Base-by-base conservation (phyloP, 495 filamentous ascomycete genomes). In the Podospora anserina region DNA sequence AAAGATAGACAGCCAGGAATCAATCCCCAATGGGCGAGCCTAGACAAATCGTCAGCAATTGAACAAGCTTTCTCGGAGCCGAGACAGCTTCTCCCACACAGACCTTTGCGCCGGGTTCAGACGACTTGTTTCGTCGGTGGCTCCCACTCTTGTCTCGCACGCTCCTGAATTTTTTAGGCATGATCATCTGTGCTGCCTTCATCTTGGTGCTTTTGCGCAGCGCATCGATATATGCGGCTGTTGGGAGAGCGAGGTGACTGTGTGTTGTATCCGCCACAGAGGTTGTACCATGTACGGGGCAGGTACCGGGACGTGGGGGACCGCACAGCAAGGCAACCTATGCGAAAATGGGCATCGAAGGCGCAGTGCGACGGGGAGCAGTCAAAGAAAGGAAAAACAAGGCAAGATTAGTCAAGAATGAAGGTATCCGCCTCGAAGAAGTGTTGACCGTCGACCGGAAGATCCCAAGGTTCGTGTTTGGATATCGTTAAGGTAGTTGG, bases 141-240 rank as follows among this genome's bases (percentile, higher is more conserved):
- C 80, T 78, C 28, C 79, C 81, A 70, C 80, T 79, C 77, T 90
- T 92, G 57, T 94, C 91, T 58, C 91, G 86, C 70, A 89, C 86
- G 64, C 89, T 92, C 63, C 93, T 87, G 72, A 95, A 89, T 70
- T 82, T 83, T 63, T 74, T 79, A 73, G 77, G 77, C 72, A 71
- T 70, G 23, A 76, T 62, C 23, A 70, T 63, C 16, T 57, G 63
- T n/a, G 68, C 64, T 34, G 68, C 71, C 66, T 75, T 76, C 53
- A 77, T 69, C 66, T 70, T 76, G 5, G 75, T 74, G 72, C 75
- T 75, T 13, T 55, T 60, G 55, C 23, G n/a, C 23, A 19, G 55
- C 55, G 13, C 55, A 2, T 19, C n/a, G 23, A 58, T n/a, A 58
- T 58, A n/a, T 20, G 55, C n/a, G 55, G 39, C 15, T 11, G 15